Evolutionary conservation across 208 protist genomes (phyloP), one percentile per base, ranked within the genome.

Genomic region (Trypanosoma scelopori): DNA sequence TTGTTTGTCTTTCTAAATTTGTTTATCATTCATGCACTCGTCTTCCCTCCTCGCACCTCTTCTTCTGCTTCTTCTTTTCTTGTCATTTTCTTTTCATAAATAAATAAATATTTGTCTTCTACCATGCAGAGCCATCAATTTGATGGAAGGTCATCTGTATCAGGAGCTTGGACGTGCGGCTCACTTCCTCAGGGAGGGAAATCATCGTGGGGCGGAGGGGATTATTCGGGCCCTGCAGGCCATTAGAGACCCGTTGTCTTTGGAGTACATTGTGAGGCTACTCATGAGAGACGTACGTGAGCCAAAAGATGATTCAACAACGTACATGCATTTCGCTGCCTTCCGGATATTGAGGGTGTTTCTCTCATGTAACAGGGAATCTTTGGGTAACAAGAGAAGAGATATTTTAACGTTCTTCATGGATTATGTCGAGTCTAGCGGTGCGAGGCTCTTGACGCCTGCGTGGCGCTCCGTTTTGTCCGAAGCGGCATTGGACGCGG

Each of bases 281-380:
- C 69, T 93, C 23, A 65, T 79, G 15, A 52, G 45, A 12, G 69
- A 61, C 2, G 42, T 70, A 39, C 46, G 60, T 32, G 48, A 56
- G 12, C 50, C 82, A 15, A 56, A 41, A 6, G 35, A 32, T 12
- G 65, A 76, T 15, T 45, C 51, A 28, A 47, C 42, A 28, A 35
- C 42, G 13, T 94, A 91, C 51, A 56, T 81, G 18, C 83, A 85
- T 52, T 94, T 94, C 53, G 69, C 84, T 0, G 68, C 83, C 0
- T 67, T 94, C 39, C 82, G 85, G 28, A 65, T 91, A n/a, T 56
- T 92, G 28, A 65, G 71, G 4, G 87, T 81, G 55, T 74, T 71
- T 28, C 59, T 94, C 6, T 82, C 74, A 41, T 75, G 82, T 18
- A 49, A 79, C 56, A 61, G 37, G 3, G 22, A 23, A 12, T 41